These are phyloP conservation scores for Aquilaria sinensis DNA, from an alignment of 345 rosid genomes.

Conservation along the genomic window DNA sequence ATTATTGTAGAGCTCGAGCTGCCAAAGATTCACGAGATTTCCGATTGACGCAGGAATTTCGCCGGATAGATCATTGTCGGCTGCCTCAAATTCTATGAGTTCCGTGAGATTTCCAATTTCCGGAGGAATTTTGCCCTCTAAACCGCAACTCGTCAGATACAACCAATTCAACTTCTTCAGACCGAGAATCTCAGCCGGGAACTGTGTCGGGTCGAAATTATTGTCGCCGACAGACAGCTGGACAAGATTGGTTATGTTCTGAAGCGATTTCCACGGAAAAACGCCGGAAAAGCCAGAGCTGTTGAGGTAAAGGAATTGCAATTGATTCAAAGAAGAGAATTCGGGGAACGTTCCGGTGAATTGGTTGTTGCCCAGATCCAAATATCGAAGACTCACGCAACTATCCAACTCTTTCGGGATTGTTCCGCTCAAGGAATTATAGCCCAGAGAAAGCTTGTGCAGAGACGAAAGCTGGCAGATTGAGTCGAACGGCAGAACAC, in stretches of 20 bases:
- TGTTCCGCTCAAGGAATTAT: conserved; percentile 45
- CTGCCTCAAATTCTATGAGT: conserved; percentile 51
- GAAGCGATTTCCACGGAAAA: conserved; percentile 72
- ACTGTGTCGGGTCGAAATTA: conserved; percentile 33
- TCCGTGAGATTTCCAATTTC: conserved; percentile 54
- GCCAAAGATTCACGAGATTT: conserved; percentile 52
- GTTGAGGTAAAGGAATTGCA: conserved; percentile 52
- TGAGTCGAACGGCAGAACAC: conserved; percentile 44
- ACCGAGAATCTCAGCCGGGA: conserved; percentile 41
- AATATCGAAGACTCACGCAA: conserved; percentile 48
- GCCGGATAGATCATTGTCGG: conserved; percentile 42
- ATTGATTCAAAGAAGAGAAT: conserved; percentile 38
- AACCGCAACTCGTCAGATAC: conserved; percentile 59
- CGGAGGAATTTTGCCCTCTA: conserved; percentile 51
- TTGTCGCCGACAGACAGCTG: conserved; percentile 69
- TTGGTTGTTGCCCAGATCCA: conserved; percentile 70
- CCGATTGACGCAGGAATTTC: conserved; percentile 57
- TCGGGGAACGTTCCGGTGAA: conserved; percentile 62
- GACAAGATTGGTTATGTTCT: conserved; percentile 39
- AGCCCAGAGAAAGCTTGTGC: conserved; percentile 62
- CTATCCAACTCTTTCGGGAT: conserved; percentile 30
- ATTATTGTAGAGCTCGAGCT: conserved; percentile 64
- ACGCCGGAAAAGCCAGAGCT: conserved; percentile 50
- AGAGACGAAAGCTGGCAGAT: conserved; percentile 53
- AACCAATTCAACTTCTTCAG: conserved; percentile 50